Evolutionary conservation across 176 grass and related monocot species (phyloP).

Genomic region (Eleusine indica): DNA sequence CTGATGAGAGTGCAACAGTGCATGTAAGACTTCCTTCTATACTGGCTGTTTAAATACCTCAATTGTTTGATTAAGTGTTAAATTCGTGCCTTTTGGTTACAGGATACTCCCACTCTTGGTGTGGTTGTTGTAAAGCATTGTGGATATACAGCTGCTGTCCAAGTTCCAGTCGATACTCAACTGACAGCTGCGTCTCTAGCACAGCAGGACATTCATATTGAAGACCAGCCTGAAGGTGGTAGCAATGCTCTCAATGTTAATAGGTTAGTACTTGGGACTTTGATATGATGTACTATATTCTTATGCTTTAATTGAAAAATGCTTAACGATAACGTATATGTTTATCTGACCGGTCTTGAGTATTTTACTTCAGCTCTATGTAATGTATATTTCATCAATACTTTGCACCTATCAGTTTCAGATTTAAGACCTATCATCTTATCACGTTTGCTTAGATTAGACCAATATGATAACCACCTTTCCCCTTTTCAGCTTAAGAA

Average conservation of each 20-base stretch:
- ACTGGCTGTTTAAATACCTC: neutral
- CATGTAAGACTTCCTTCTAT: constrained; percentile 58
- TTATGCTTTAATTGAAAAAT: constrained; percentile 25
- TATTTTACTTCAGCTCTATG: constrained; percentile 27
- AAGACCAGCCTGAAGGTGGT: constrained; percentile 88
- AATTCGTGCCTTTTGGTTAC: constrained; percentile 44
- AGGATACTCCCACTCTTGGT: constrained; percentile 92
- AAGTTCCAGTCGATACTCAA: constrained; percentile 77
- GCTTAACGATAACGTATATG: neutral
- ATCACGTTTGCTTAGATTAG: constrained; percentile 23
- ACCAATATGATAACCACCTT: constrained; percentile 27
- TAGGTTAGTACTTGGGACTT: constrained; percentile 58
- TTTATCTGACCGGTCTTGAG: neutral
- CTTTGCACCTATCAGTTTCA: neutral
- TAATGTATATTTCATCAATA: neutral
- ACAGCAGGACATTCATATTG: constrained; percentile 72
- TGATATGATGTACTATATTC: constrained; percentile 6
- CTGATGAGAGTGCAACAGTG: constrained; percentile 95
- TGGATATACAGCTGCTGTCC: constrained; percentile 89
- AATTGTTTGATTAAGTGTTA: constrained; percentile 33
- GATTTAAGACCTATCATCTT: neutral
- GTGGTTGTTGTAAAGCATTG: constrained; percentile 90
- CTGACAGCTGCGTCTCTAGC: constrained; percentile 42
- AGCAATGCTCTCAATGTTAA: constrained; percentile 94
- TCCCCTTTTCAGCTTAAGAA: constrained; percentile 79